These are phyloP conservation scores for Decorospora gaudefroyi DNA, from an alignment of 2,329 filamentous ascomycete genomes.

Conservation along the genomic window DNA sequence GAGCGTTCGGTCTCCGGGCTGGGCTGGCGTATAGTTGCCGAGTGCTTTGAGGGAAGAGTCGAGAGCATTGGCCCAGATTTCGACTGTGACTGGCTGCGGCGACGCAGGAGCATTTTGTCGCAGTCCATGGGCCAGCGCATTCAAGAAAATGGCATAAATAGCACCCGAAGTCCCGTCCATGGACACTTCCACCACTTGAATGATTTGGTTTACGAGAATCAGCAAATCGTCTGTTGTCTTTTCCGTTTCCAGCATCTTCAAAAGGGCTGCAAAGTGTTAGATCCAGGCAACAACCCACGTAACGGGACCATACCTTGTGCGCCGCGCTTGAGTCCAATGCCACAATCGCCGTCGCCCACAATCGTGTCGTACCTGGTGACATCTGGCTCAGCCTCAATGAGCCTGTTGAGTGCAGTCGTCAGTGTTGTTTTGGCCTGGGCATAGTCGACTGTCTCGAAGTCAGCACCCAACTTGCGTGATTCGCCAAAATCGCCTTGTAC, in stretches of 20 bases:
- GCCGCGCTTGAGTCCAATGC: slow-evolving; percentile 81
- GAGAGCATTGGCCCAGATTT: slow-evolving; percentile 69
- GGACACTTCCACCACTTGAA: slow-evolving; percentile 66
- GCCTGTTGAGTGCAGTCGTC: slow-evolving; percentile 60
- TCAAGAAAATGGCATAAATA: slow-evolving; percentile 86
- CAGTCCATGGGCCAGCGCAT: slow-evolving; percentile 74
- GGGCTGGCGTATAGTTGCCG: slow-evolving; percentile 83
- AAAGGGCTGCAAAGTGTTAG: slow-evolving; percentile 46
- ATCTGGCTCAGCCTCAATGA: slow-evolving; percentile 68
- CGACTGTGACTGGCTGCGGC: slow-evolving; percentile 52
- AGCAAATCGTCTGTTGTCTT: slow-evolving; percentile 62
- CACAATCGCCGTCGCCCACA: slow-evolving; percentile 89
- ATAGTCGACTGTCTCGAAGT: slow-evolving; percentile 55
- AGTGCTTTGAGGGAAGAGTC: slow-evolving; percentile 67
- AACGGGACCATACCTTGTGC: slow-evolving; percentile 64
- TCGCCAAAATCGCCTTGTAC: slow-evolving; percentile 20
- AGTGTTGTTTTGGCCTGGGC: slow-evolving; percentile 57
- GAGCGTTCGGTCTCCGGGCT: slow-evolving; percentile 85
- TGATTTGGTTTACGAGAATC: slow-evolving; percentile 63
- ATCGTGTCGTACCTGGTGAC: slow-evolving; percentile 75
- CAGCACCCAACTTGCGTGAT: slow-evolving; percentile 8
- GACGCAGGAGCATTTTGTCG: slow-evolving; percentile 58
- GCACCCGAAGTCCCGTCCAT: slow-evolving; percentile 81
- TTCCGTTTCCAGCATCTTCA: slow-evolving; percentile 49
- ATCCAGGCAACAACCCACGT: slow-evolving; percentile 35